Conservation (phyloP, 768 basidiomycete genomes). For the Gymnopilus junonius region DNA sequence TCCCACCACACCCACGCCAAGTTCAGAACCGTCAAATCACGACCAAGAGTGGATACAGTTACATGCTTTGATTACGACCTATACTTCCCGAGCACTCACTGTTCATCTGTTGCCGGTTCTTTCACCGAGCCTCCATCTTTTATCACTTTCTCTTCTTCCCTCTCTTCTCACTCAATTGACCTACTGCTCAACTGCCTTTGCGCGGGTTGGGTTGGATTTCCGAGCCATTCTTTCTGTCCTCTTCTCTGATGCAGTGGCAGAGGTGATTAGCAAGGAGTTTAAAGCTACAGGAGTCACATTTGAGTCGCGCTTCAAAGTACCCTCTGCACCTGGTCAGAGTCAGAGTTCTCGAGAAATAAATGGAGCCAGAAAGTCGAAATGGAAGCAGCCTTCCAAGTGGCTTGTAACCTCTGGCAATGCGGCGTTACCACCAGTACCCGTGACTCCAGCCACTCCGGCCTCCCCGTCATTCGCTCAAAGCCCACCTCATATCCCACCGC, state of each 20-base stretch:
- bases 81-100: slow-evolving; percentile 63
- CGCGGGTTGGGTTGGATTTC: slow-evolving; percentile 93
- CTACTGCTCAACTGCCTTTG: slow-evolving; percentile 91
- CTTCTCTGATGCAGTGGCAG: slow-evolving; percentile 65
- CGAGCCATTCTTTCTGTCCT: slow-evolving; percentile 66
- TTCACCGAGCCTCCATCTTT: slow-evolving; percentile 59
- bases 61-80: slow-evolving; percentile 63
- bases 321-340: slow-evolving; percentile 14
- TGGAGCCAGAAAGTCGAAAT: slow-evolving; percentile 17
- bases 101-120: slow-evolving; percentile 73
- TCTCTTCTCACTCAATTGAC: slow-evolving; percentile 91
- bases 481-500: slow-evolving; percentile 69
- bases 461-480: slow-evolving; percentile 29
- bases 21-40: slow-evolving; percentile 13
- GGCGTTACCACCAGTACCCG: slow-evolving; percentile 31
- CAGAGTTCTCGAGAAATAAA: slow-evolving; percentile 17
- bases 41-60: slow-evolving; percentile 35
- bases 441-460: slow-evolving; percentile 27
- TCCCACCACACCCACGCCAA: slow-evolving; percentile 24
- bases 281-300: slow-evolving; percentile 44
- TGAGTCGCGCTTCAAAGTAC: slow-evolving; percentile 32
- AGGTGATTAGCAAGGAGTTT: slow-evolving; percentile 59
- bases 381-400: slow-evolving; percentile 52
- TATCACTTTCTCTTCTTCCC: slow-evolving; percentile 68
- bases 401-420: slow-evolving; percentile 43